Conservation (phyloP, 306 rosid species). For the Alnus glutinosa region DNA sequence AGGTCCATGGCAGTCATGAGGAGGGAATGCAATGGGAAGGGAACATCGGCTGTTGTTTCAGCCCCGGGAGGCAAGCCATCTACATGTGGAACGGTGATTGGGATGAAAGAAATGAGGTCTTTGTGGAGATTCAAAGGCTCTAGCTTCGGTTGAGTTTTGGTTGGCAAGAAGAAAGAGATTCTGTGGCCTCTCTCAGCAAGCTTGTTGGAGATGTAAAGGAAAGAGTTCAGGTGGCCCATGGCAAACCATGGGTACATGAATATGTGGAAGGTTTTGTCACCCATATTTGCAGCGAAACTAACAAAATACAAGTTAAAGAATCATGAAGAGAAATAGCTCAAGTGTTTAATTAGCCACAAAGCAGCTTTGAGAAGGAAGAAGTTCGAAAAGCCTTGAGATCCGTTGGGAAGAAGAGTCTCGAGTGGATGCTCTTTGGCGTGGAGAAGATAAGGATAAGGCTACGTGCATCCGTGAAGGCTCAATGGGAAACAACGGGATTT, state of each 20-base stretch:
- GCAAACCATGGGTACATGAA: slow-evolving; percentile 79
- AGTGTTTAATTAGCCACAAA: not conserved
- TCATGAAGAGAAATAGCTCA: not conserved
- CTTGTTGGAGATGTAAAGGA: slow-evolving; percentile 64
- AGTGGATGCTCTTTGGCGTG: no score
- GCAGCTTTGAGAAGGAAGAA: no score
- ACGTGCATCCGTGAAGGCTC: no score
- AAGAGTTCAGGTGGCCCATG: slow-evolving; percentile 61
- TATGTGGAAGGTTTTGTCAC: slow-evolving; percentile 33
- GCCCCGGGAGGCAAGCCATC: slow-evolving; percentile 56
- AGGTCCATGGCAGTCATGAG: slow-evolving; percentile 64
- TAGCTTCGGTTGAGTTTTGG: slow-evolving; percentile 39
- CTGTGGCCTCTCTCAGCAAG: slow-evolving; percentile 61
- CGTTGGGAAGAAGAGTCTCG: no score
- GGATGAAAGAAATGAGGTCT: slow-evolving; percentile 56
- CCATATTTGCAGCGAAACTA: slow-evolving; percentile 25
- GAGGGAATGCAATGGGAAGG: slow-evolving; percentile 34
- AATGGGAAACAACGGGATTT: no score
- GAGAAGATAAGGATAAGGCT: no score
- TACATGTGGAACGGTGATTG: slow-evolving; percentile 54
- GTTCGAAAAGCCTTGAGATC: no score
- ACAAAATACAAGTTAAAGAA: not conserved
- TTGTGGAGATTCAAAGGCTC: slow-evolving; percentile 57
- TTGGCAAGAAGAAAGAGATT: slow-evolving; percentile 60
- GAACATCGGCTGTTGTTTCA: slow-evolving; percentile 67